A percentile compares a stretch with the other conserved stretches of the same genome.
These are phyloP conservation scores for Bacterosira constricta DNA, from an alignment of 108 stramenopile genomes.

Conservation along the genomic window DNA sequence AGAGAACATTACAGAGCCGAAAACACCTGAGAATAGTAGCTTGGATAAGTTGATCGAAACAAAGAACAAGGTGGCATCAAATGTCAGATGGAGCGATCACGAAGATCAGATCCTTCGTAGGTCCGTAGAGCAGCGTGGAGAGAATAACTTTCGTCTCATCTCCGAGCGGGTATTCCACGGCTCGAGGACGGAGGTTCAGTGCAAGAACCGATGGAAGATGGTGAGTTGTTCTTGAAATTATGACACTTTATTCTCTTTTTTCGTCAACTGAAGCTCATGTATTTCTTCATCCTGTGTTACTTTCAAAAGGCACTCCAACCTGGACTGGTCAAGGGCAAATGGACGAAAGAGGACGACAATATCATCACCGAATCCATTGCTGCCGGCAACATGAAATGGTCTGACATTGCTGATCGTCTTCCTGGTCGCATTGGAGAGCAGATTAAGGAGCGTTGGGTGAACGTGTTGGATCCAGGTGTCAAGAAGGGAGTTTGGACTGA, in stretches of 20 bases:
- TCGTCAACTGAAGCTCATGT: no score
- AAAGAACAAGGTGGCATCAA: no score
- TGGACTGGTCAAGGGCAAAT: slow-evolving; percentile 86
- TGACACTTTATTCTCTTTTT: background rate
- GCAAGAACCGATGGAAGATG: slow-evolving; percentile 93
- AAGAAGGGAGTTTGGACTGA: slow-evolving; percentile 83
- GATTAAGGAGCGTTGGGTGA: slow-evolving; percentile 94
- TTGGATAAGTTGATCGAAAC: no score
- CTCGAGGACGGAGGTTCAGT: slow-evolving; percentile 76
- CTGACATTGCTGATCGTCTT: slow-evolving; percentile 71
- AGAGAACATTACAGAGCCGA: no score
- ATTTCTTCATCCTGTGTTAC: no score
- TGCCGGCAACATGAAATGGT: slow-evolving; percentile 54
- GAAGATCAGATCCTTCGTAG: slow-evolving; percentile 49
- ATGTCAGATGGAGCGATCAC: slow-evolving; percentile 41
- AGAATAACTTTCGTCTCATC: slow-evolving; percentile 57
- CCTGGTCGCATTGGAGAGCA: slow-evolving; percentile 95
- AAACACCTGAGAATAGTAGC: no score
- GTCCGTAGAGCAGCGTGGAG: slow-evolving; percentile 44
- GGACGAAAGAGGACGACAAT: slow-evolving; percentile 78
- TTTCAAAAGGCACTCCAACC: slow-evolving; percentile 82
- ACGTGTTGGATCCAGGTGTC: slow-evolving; percentile 88
- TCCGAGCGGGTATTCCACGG: slow-evolving; percentile 47
- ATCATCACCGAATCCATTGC: slow-evolving; percentile 57
- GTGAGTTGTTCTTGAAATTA: slow-evolving; percentile 36